phyloP scores from a whole-genome alignment of 1,139 yeast genomes.

The Suhomyces chickasaworum region DNA sequence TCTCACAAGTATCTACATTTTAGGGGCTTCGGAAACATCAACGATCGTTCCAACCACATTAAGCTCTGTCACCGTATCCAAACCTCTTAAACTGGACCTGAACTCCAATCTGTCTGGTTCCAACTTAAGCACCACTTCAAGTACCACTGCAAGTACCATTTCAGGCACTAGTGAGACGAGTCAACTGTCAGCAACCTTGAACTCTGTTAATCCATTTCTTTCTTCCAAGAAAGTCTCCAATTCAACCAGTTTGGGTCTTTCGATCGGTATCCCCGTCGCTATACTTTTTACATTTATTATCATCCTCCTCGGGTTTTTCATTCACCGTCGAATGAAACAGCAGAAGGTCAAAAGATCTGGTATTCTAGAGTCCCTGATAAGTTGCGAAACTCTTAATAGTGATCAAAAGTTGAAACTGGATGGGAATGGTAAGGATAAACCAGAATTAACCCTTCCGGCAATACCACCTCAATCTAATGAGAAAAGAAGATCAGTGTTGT shows the following conservation, averaged over 20 bases:
- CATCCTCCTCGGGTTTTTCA: slow-evolving; percentile 25
- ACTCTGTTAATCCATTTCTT: background rate
- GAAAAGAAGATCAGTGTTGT: slow-evolving; percentile 9
- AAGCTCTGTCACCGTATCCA: background rate
- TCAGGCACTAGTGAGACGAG: background rate
- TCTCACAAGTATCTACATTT: slow-evolving; percentile 5
- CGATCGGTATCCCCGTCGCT: slow-evolving; percentile 48
- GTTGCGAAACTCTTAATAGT: background rate
- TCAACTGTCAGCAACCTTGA: background rate
- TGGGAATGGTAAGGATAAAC: background rate
- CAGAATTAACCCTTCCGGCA: background rate
- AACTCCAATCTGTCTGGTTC: background rate
- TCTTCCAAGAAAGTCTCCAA: slow-evolving; percentile 7
- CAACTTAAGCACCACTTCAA: background rate
- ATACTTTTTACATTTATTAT: slow-evolving; percentile 30
- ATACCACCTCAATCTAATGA: background rate
- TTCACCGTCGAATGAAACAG: slow-evolving; percentile 18
- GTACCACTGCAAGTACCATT: background rate
- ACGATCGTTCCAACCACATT: background rate
- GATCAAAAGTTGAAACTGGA: background rate
- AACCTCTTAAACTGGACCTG: background rate
- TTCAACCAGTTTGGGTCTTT: slow-evolving; percentile 36
- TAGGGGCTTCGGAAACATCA: background rate
- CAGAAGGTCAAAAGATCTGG: background rate
- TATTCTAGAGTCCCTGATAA: background rate